Evolutionary conservation across 2,329 filamentous ascomycete genomes (phyloP), one percentile per base, ranked within the genome.

Genomic region (Penicillium sp.): DNA sequence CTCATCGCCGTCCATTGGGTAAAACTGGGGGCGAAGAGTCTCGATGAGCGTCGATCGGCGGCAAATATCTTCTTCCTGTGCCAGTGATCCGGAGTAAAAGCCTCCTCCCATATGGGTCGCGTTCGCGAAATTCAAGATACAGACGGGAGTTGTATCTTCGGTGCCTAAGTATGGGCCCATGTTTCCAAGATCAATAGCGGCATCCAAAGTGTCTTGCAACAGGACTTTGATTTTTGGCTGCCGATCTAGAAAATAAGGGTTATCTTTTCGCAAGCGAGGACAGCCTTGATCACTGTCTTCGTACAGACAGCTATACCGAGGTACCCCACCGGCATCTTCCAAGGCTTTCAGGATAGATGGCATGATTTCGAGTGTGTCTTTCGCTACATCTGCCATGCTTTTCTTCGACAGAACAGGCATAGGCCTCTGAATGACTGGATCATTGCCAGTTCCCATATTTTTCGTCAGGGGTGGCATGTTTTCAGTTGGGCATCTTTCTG

Each of bases 61-160:
- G 70, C 85, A 89, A 6, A 90, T 76, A 2, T 82, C 80, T 72
- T 90, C 87, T 70, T 90, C 86, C 67, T 90, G 87, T 0, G 86
- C 86, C 24, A 81, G 69, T 48, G 84, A 76, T 29, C 86, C 86
- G 30, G 77, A 77, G 4, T 79, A 65, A 79, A 85, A 89, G 15
- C 84, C 85, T 17, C 87, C 86, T n/a, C 86, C 87, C 0, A 82
- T 78, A 12, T 63, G 68, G 3, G 68, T 60, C 40, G 81, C 77
- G 44, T 83, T 87, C 13, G 86, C 86, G 72, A 88, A 83, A 62
- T 89, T 90, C 52, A 90, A 73, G 20, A 88, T 78, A 26, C 79
- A 81, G n/a, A 87, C 78, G 7, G 74, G 73, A 49, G 65, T 63
- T 8, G 58, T 58, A 60, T 71, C 67, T 42, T 56, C 60, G 51